Evolutionary conservation across 305 asterid genomes (phyloP).

Genomic region (Fraxinus latifolia): DNA sequence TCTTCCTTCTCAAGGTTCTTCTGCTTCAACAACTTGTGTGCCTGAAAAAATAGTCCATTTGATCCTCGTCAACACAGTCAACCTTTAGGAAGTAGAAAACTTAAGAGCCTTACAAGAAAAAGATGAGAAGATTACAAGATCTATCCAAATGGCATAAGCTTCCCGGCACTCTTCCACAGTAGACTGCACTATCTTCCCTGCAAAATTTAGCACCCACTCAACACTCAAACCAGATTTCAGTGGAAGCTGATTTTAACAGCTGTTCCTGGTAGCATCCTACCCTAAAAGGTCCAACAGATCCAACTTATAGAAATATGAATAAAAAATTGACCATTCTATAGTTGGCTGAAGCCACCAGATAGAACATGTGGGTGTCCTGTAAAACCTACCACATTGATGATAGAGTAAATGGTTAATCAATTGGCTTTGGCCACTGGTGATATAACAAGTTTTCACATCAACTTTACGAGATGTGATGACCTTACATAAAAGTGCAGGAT

Average conservation of each 20-base stretch:
- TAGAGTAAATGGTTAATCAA: neutral
- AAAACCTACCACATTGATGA: neutral
- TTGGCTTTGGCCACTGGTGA: slow-evolving; percentile 1
- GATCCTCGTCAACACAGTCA: slow-evolving; percentile 10
- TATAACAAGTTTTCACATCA: neutral
- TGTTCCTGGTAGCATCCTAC: slow-evolving; percentile 4
- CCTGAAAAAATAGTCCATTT: slow-evolving; percentile 53
- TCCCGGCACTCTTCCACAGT: slow-evolving; percentile 92
- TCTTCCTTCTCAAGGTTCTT: slow-evolving; percentile 64
- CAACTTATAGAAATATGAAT: neutral
- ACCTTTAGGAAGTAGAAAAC: slow-evolving; percentile 20
- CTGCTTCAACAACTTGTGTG: slow-evolving; percentile 72
- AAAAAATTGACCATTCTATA: neutral
- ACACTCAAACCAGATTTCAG: slow-evolving; percentile 11
- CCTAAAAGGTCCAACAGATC: slow-evolving; percentile 2
- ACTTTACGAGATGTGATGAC: neutral
- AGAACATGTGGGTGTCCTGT: neutral
- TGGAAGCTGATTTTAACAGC: slow-evolving; percentile 7
- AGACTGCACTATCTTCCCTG: slow-evolving; percentile 97
- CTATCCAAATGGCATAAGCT: slow-evolving; percentile 72
- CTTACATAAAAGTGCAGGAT: neutral
- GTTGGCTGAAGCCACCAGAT: neutral
- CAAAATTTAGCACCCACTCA: slow-evolving; percentile 30
- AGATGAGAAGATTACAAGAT: slow-evolving; percentile 47
- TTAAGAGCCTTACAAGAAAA: slow-evolving; percentile 14